Conservation (phyloP, 352 stramenopile genomes). For the Phytopythium oedochilum region DNA sequence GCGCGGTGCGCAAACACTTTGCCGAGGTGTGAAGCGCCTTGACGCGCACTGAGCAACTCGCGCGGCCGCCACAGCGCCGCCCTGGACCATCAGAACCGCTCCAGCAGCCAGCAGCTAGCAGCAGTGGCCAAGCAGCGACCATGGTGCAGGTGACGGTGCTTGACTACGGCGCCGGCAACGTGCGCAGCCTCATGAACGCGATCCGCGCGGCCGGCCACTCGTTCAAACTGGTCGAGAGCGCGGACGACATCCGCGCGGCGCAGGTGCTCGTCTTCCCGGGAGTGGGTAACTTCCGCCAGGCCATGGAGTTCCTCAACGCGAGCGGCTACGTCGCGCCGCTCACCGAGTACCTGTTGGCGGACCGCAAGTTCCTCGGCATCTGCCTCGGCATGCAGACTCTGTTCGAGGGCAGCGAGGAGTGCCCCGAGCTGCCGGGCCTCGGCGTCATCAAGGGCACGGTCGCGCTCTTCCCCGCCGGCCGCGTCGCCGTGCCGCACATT, state of each 20-base stretch:
- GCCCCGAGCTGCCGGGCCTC: slow-evolving; percentile 79
- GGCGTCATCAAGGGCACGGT: slow-evolving; percentile 92
- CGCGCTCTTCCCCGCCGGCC: slow-evolving; percentile 79
- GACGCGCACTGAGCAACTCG: too few species aligned
- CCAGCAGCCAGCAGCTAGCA: too few species aligned
- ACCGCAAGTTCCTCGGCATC: slow-evolving; percentile 96
- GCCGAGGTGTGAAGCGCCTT: too few species aligned
- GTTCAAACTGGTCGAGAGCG: slow-evolving; percentile 82
- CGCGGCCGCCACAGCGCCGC: too few species aligned
- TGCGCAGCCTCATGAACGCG: slow-evolving; percentile 96
- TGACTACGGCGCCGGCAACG: slow-evolving; percentile 99
- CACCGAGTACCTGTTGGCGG: slow-evolving; percentile 74
- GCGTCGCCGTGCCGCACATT: slow-evolving; percentile 94
- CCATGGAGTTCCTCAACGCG: slow-evolving; percentile 91
- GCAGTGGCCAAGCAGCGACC: too few species aligned
- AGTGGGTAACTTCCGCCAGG: slow-evolving; percentile 75
- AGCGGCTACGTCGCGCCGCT: slow-evolving; percentile 89
- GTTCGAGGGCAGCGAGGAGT: slow-evolving; percentile 96
- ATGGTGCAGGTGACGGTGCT: slow-evolving; percentile 89
- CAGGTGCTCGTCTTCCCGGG: slow-evolving; percentile 87
- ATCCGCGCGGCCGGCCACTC: slow-evolving; percentile 89
- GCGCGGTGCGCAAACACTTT: too few species aligned
- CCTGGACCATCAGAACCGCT: too few species aligned
- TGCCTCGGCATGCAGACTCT: slow-evolving; percentile 98
- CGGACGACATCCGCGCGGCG: slow-evolving; percentile 89